Base-by-base conservation (phyloP, 345 rosid genomes). In the Heritiera littoralis region DNA sequence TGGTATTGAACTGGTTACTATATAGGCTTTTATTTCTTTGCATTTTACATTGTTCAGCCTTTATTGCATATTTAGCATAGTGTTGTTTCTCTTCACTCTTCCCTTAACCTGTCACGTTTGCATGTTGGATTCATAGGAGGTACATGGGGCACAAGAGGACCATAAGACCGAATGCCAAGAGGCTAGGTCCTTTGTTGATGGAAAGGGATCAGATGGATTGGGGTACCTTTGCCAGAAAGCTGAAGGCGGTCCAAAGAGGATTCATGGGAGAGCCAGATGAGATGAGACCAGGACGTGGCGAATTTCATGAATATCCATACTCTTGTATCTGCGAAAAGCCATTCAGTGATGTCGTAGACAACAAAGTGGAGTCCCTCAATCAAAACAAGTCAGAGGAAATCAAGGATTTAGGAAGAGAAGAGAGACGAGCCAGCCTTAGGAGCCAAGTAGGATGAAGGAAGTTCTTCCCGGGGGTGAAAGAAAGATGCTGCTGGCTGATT, bases 181-280 rank as follows among this genome's bases (percentile, higher is more conserved):
- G 82, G 89, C 96, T 95, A 5, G 89, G 97, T 83, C 78, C 92
- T 55, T 81, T 95, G 79, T 92, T 95, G 80, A 85, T 84, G 92
- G 83, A 81, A 76, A 88, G 94, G 43, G 84, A 86, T 10, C 78
- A 71, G 84, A 93, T 92, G 95, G 91, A 86, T 76, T 93, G 94
- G 98, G 88, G 89, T 56, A 86, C 92, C 13, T 93, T 95, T 63
- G 83, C 98, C 76, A 92, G 82, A 80, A 95, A 88, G 83, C 95
- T 95, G 23, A 95, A 92, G 84, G 84, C 93, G 12, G 81, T 87
- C 80, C 98, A 97, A 84, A 94, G 93, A 77, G 99, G 98, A 81
- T 97, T 97, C 84, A 92, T 97, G 94, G 99, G 99, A 52, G 98
- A 97, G 83, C 99, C 99, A 0, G 90, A 94, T 76, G 96, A 94